Base-by-base conservation (phyloP, 768 basidiomycete genomes). In the Clavaria fumosa region DNA sequence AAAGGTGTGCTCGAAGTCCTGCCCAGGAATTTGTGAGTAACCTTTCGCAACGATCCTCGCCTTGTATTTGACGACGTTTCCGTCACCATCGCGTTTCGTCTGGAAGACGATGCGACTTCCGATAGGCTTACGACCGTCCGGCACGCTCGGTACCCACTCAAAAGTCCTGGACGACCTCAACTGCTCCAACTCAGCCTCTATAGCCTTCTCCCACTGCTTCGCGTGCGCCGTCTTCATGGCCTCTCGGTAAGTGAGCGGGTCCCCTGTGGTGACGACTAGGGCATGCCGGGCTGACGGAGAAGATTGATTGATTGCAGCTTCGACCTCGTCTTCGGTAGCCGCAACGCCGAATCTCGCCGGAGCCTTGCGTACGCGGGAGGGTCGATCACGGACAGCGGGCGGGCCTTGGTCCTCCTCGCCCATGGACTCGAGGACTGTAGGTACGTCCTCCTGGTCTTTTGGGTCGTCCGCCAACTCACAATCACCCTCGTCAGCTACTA, bases 11-110 rank as follows among this genome's bases (percentile, higher is more conserved):
- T 38, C 42, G 39, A 48, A 66, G 39, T 63, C 62, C 19, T 57
- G 46, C 21, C 64, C 59, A 14, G 50, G 55, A 33, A 47, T 46
- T 42, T 69, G 63, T 2, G 55, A 47, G 46, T 55, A 67, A 23
- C 54, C 56, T 26, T 54, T 48, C 0, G 53, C 55, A 0, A 62
- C 55, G 0, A 60, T 45, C 7, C 46, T 43, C 7, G 52, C 58
- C 43, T 62, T 66, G 47, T 55, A 48, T 4, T 46, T 38, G 2
- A 34, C 28, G 23, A 59, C 43, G 2, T 41, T 44, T n/a, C 58
- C 57, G 6, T 45, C 15, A 3, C 37, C 43, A 40, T 60, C 50
- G 18, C 38, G 34, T 45, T 64, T 64, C 18, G 42, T 37, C 18
- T 39, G 42, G 46, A 51, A 62, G 6, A 50, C 45, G 50, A 50